Base-by-base conservation (phyloP, 352 stramenopile species). In the Globisporangium paroecandrum region DNA sequence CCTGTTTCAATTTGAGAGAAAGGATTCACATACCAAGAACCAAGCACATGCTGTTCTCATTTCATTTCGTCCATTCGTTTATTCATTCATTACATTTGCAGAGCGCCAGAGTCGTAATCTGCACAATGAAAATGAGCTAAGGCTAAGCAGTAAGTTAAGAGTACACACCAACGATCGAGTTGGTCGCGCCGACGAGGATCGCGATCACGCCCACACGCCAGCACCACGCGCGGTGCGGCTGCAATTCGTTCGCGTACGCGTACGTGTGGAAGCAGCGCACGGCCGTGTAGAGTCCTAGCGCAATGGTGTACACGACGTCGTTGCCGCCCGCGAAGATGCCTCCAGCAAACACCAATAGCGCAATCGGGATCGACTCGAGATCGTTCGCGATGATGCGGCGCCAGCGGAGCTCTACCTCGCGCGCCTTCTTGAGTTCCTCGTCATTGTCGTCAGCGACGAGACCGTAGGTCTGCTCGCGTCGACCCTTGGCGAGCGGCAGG, bases 321-420 rank as follows among this genome's bases (percentile, higher is more conserved):
- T 78, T 79, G n/a, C 69, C 71, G n/a, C 69, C 61, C 22, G 76
- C 75, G 18, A 75, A 53, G 15, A 85, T 61, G 15, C 73, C 76
- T 10, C 69, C 59, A 9, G 64, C 69, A 51, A 82, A 82, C 8
- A 82, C 58, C 24, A 79, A 47, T 5, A 85, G 72, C 25, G 71
- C 75, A 20, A 85, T 58, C 2, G 77, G 77, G 51, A 85, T 81
- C 27, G 70, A 76, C 58, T 85, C 77, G 46, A 83, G 69, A 64
- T 85, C 75, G 69, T 85, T 85, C 27, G 66, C 62, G 34, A 85
- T 71, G 64, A 85, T 81, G 25, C 76, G 67, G n/a, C 70, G 66
- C 77, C 75, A 85, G 32, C 77, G 73, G 46, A 78, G 68, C 68
- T 84, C 74, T 22, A 58, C 66, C 22, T 66, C 62, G 20, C 64